Conservation (phyloP, 2,329 filamentous ascomycete genomes). For the Fusarium praegraminearum region DNA sequence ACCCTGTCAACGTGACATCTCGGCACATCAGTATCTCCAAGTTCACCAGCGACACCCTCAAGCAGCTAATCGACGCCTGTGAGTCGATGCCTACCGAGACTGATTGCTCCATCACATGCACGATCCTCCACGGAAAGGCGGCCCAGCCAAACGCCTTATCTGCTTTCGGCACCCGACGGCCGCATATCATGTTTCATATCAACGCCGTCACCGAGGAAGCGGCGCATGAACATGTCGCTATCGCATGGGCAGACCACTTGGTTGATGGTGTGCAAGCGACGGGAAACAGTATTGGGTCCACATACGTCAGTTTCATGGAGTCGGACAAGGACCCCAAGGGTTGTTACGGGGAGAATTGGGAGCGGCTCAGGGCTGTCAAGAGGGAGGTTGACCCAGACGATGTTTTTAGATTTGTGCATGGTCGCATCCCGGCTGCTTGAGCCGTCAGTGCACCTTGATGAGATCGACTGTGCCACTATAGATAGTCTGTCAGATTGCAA, state of each 20-base stretch:
- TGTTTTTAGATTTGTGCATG: conserved; percentile 4
- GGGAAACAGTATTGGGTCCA: conserved; percentile 1
- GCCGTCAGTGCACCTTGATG: background rate
- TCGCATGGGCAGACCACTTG: background rate
- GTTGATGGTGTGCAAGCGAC: background rate
- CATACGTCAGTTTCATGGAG: conserved; percentile 5
- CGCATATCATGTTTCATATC: conserved; percentile 12
- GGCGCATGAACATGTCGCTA: background rate
- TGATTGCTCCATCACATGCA: conserved; percentile 1
- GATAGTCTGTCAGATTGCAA: background rate
- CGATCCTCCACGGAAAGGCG: conserved; percentile 1
- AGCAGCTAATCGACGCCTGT: background rate
- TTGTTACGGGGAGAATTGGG: background rate
- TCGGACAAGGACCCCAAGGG: background rate
- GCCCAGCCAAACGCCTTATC: background rate
- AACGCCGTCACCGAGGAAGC: conserved; percentile 1
- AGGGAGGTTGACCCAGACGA: background rate
- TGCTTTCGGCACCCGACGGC: background rate
- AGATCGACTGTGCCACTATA: background rate
- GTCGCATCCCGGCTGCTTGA: background rate
- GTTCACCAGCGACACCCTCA: background rate
- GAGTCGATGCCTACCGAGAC: background rate
- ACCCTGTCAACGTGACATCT: conserved; percentile 10
- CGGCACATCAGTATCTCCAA: conserved; percentile 5
- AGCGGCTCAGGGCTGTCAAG: background rate